Base-by-base conservation (phyloP, 2,329 filamentous ascomycete species). In the Xylariales sp. region DNA sequence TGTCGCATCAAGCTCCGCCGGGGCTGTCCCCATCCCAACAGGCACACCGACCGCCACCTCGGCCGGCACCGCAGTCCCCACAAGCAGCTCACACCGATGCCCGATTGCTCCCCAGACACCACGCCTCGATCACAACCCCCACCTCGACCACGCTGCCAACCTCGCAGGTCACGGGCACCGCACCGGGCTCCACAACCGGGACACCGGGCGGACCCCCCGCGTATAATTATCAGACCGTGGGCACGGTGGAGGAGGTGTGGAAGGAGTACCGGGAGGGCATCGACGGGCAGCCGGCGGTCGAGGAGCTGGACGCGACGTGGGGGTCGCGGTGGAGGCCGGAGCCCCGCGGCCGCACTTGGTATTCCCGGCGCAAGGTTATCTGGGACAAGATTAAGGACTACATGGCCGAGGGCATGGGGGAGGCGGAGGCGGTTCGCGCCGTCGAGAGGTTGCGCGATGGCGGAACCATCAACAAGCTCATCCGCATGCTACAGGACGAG, bases 311-410 rank as follows among this genome's bases (percentile, higher is more conserved):
- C 28, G 52, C 53, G 5, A 43, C 48, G 11, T 63, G 57, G 57
- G 57, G 57, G 2, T 58, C 59, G 13, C 49, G 59, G 18, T 63
- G 60, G 60, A 56, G 60, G n/a, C 58, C 56, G 4, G 59, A 62
- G 31, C 53, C 58, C 15, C 55, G 57, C 20, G 56, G 60, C 11
- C 48, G 59, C 17, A 59, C 57, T n/a, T 63, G 60, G 57, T 63
- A 62, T 40, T 60, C 56, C 24, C 51, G 60, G 31, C 54, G 60
- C 34, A 63, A 63, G 47, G 56, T 62, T n/a, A 60, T 63, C 29
- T 59, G 57, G 55, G 59, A 63, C 38, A 62, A 62, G 44, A 59
- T 63, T 28, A 61, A 58, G 40, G 59, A 62, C 31, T 56, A 53
- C 40, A 57, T 62, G 27, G 46, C 47, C 19, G 59, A 62, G 30